phyloP scores from a whole-genome alignment of 225 moss, liverwort and hornwort species.

The Physcomitrium patens region DNA sequence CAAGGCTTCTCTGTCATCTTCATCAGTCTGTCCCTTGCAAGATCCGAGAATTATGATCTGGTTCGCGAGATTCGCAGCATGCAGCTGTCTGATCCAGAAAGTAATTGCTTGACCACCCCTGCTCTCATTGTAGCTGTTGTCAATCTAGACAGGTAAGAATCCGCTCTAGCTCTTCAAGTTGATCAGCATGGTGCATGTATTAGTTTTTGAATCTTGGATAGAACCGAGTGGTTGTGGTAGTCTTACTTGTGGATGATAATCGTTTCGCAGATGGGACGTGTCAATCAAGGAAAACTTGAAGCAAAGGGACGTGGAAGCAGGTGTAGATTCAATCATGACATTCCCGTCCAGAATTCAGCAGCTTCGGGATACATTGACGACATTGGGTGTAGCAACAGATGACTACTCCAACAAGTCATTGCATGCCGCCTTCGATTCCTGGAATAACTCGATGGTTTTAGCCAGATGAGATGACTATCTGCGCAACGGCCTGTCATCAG shows the following conservation, averaged over 20 bases:
- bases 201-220: too few relatives aligned
- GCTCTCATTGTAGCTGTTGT: conserved; percentile 27
- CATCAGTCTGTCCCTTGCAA: conserved; percentile 35
- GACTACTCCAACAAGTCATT: conserved; percentile 24
- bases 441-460: conserved; percentile 23
- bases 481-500: neutral
- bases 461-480: conserved; percentile 21
- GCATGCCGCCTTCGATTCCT: conserved; percentile 23
- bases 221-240: too few relatives aligned
- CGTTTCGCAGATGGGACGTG: conserved; percentile 16
- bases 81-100: conserved; percentile 28
- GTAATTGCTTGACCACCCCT: neutral
- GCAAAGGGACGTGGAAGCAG: conserved; percentile 17
- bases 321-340: conserved; percentile 21
- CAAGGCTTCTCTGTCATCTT: conserved; percentile 52
- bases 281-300: conserved; percentile 13
- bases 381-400: conserved; percentile 24
- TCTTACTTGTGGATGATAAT: neutral
- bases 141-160: conserved; percentile 21
- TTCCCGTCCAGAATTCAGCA: conserved; percentile 24
- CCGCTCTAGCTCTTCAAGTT: too few relatives aligned
- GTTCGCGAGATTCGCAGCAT: conserved; percentile 43
- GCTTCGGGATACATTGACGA: conserved; percentile 25
- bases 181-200: too few relatives aligned
- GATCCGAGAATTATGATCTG: conserved; percentile 37